Base-by-base conservation (phyloP, 2,329 filamentous ascomycete species). In the Hypomyces perniciosus region DNA sequence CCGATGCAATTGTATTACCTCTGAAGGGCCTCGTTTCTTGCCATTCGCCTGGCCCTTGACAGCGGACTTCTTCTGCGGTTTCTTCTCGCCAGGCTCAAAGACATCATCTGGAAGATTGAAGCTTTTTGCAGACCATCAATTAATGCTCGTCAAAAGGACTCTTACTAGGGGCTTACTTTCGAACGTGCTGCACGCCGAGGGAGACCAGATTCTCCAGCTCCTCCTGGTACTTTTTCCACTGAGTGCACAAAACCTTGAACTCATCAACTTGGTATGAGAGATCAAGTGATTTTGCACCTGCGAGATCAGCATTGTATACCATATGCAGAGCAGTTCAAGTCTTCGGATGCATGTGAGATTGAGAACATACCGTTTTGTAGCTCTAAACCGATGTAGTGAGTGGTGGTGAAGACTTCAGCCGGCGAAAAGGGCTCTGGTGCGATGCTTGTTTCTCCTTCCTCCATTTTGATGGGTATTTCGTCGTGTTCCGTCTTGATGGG, bases 311-410 rank as follows among this genome's bases (percentile, higher is more conserved):
- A 57, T 48, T 20, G 20, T 20, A 20, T 28, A 28, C 34, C 29
- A 12, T 30, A 13, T 31, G 46, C 27, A 37, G 39, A 27, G 26
- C 5, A 31, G 20, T 2, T 13, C 30, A n/a, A 6, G 26, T 31
- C 34, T 28, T 40, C 20, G 20, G 20, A 20, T 20, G 20, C 20
- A 30, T 8, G 10, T 8, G 8, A 5, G 41, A 48, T 26, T n/a
- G 6, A 30, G 33, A 37, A 72, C 80, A 65, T 77, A 90, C 88
- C 85, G 74, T 85, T 80, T 35, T 78, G 77, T 50, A 96, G 72
- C 60, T 92, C 86, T 44, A 97, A 77, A 34, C 93, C 93, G 63
- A 99, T 90, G 65, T 97, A 99, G 67, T 91, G 92, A 1, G 91
- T 96, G 27, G 90, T 90, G 0, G 92, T 97, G 65, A 88, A 95